Conservation (phyloP, 139 green algal genomes). For the Monoraphidium neglectum region DNA sequence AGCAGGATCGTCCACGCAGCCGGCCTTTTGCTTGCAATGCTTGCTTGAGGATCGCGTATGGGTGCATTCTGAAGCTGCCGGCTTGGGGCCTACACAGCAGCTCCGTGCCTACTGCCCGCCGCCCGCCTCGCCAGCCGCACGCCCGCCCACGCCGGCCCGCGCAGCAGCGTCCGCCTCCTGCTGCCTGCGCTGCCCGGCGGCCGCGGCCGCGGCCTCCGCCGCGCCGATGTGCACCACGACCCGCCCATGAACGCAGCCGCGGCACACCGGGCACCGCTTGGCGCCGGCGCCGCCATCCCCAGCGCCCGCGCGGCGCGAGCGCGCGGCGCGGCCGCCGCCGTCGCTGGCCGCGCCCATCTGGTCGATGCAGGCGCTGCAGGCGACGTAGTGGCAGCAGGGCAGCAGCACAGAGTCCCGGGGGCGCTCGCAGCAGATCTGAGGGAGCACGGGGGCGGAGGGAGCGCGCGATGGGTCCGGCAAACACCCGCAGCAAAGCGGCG, state of each 20-base stretch:
- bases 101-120: too few relatives aligned
- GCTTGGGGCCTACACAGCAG: too few relatives aligned
- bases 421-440: conserved; percentile 28
- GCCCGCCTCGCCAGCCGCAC: too few relatives aligned
- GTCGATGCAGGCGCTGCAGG: conserved; percentile 15
- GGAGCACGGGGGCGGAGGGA: too few relatives aligned
- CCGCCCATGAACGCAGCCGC: background rate
- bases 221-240: background rate
- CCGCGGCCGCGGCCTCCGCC: background rate
- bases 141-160: too few relatives aligned
- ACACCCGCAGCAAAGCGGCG: too few relatives aligned
- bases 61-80: too few relatives aligned
- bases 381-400: conserved; percentile 32
- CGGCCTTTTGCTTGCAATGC: too few relatives aligned
- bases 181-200: background rate
- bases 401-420: conserved; percentile 25
- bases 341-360: background rate
- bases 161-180: background rate
- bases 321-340: background rate
- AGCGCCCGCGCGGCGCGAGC: background rate
- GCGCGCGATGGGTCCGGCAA: too few relatives aligned
- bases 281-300: background rate
- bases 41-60: too few relatives aligned
- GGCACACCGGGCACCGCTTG: background rate
- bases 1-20: too few relatives aligned